Conservation (phyloP, 306 rosid genomes). For the Cicer judaicum region DNA sequence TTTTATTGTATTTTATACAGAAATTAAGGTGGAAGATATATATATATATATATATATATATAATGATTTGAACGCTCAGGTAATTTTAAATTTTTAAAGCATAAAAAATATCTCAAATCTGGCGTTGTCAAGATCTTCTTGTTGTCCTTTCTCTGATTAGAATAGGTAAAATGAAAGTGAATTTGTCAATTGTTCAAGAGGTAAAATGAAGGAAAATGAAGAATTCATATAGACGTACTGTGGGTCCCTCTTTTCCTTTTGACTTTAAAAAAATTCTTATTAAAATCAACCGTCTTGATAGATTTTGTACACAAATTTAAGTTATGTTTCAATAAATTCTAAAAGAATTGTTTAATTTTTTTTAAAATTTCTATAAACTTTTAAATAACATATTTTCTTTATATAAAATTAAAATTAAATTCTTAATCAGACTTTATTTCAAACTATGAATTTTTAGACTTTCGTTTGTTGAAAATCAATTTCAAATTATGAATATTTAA, state of each 20-base stretch:
- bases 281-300: neutral
- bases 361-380: no score
- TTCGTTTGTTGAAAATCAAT: no score
- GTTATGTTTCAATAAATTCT: no score
- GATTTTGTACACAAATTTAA: no score
- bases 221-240: neutral
- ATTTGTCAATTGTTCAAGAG: slow-evolving; percentile 36
- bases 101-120: slow-evolving; percentile 14
- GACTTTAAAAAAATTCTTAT: neutral
- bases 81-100: slow-evolving; percentile 7
- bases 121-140: neutral
- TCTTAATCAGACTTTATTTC: no score
- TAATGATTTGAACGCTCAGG: neutral
- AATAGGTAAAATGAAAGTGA: slow-evolving; percentile 38
- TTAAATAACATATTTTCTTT: no score
- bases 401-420: no score
- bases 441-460: no score
- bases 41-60: neutral
- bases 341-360: no score
- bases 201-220: slow-evolving; percentile 6
- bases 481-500: no score
- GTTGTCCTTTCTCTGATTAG: slow-evolving; percentile 33
- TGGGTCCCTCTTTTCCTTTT: neutral
- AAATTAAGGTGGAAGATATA: neutral
- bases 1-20: slow-evolving; percentile 9